Percentiles rank a stretch among this genome's conserved stretches.
Conservation (phyloP, 1,284 basidiomycete species). For the Testicularia cyperi region DNA sequence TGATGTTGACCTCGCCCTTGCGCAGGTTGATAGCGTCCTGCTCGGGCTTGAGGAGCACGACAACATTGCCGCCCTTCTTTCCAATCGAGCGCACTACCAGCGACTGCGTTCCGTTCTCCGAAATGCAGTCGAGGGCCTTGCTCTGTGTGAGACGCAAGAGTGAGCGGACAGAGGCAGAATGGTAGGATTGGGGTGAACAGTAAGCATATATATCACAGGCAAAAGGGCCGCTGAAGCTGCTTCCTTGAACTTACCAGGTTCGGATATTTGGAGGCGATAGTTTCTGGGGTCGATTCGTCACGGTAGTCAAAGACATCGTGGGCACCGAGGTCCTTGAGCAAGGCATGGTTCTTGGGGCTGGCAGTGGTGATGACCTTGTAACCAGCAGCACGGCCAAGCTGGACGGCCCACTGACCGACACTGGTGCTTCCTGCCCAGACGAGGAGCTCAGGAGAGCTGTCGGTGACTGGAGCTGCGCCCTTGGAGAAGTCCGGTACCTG, state of each 20-base stretch:
- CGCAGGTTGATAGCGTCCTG: conserved; percentile 42
- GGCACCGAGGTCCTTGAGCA: conserved; percentile 51
- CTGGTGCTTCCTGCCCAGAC: conserved; percentile 67
- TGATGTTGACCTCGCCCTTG: conserved; percentile 43
- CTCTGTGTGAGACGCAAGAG: no score
- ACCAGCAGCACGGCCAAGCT: conserved; percentile 59
- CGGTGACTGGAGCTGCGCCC: conserved; percentile 20
- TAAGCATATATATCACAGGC: no score
- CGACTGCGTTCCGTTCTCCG: conserved; percentile 50
- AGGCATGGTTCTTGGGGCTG: conserved; percentile 57
- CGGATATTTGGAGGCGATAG: conserved; percentile 49
- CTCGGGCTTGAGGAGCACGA: conserved; percentile 47
- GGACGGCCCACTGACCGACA: conserved; percentile 63
- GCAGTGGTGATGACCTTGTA: conserved; percentile 65
- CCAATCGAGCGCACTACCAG: conserved; percentile 42
- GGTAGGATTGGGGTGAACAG: no score
- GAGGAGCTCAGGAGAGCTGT: conserved; percentile 42
- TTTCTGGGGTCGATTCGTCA: conserved; percentile 54
- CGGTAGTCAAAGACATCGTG: conserved; percentile 63
- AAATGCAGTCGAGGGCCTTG: conserved; percentile 53
- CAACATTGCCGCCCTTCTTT: conserved; percentile 36
- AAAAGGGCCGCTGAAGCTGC: no score
- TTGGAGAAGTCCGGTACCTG: conserved; percentile 25
- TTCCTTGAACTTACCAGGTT: conserved; percentile 30
- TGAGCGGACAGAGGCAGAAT: no score